Base-by-base conservation (phyloP, 139 green algal species). In the Penium margaritaceum region DNA sequence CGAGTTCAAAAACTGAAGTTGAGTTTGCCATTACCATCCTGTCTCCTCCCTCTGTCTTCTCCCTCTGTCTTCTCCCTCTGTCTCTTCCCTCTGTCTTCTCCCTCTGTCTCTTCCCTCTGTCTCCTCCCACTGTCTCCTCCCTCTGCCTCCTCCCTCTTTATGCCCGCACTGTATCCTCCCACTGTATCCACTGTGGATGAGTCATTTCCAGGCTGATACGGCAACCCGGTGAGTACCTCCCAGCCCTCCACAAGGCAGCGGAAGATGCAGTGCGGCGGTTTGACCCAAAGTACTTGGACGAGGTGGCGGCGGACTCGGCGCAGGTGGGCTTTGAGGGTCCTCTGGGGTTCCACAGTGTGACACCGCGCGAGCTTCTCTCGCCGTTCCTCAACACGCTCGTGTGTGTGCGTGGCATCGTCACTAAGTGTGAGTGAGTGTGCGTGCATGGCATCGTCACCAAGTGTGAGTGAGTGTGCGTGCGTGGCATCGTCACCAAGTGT, bases 381-480 rank as follows among this genome's bases (percentile, higher is more conserved):
- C 41, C 67, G 15, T 85, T 89, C 60, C 76, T 98, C 41, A 86
- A 84, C 80, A 84, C 91, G 77, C 78, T 97, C 43, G 92, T 98
- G 1, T 82, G 77, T 54, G 85, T 98, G 41, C 89, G 95, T 37
- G 94, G 94, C 75, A 97, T 99, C 69, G 90, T 99, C 2, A 99
- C 94, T 35, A 92, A 92, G 72, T 89, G 81, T 82, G 21, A 69
- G 74, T 64, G 33, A 1, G 2, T 97, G 1, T 82, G 75, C 58
- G 85, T 97, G 38, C 89, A 95, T 38, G 94, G 94, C 76, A 97
- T 98, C 70, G 90, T 98, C 2, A 98, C 94, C 35, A 91, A 91
- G 72, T 89, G 81, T 81, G 27, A 65, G 72, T 57, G 27, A 14
- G 14, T 98, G 1, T 81, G 76, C 55, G 85, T 98, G 39, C 89